A percentile compares a stretch with the other conserved stretches of the same genome.
phyloP scores from a whole-genome alignment of 768 basidiomycete genomes.

The Mycena sanguinolenta region DNA sequence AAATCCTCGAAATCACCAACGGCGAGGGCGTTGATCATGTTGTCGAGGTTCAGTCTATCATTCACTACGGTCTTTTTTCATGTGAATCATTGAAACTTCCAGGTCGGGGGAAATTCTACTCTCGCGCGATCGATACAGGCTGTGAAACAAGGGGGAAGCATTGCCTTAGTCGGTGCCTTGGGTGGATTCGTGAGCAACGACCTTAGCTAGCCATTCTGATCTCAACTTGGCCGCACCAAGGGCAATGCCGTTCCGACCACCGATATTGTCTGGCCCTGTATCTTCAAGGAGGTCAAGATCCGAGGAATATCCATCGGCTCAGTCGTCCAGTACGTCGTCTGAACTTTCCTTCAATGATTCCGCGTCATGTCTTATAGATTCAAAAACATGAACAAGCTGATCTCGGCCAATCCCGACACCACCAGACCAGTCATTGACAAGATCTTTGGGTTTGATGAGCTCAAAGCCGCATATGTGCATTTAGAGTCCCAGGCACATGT shows the following conservation, averaged over 20 bases:
- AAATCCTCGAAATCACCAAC: constrained; percentile 53
- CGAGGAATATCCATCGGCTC: constrained; percentile 71
- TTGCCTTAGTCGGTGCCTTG: constrained; percentile 63
- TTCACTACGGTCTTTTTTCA: no score
- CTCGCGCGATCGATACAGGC: constrained; percentile 58
- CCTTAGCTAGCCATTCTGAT: background rate
- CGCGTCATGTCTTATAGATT: constrained; percentile 47
- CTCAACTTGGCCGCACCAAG: constrained; percentile 15
- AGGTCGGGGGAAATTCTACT: constrained; percentile 71
- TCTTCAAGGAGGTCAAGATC: constrained; percentile 56
- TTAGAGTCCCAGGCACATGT: constrained; percentile 61
- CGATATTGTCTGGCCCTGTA: constrained; percentile 48
- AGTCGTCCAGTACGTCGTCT: constrained; percentile 42
- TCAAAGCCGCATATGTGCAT: constrained; percentile 59
- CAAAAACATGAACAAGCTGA: constrained; percentile 58
- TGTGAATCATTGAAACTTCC: no score
- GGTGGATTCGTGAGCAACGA: constrained; percentile 53
- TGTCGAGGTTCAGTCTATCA: constrained; percentile 35
- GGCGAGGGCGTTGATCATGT: constrained; percentile 39
- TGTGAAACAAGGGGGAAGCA: constrained; percentile 55
- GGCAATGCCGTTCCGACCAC: constrained; percentile 39
- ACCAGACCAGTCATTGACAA: constrained; percentile 62
- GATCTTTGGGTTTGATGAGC: constrained; percentile 62
- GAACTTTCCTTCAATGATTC: no score
- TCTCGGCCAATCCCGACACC: constrained; percentile 46